phyloP scores from a whole-genome alignment of 164 flowering plant genomes.

The Tetrastigma voinierianum region DNA sequence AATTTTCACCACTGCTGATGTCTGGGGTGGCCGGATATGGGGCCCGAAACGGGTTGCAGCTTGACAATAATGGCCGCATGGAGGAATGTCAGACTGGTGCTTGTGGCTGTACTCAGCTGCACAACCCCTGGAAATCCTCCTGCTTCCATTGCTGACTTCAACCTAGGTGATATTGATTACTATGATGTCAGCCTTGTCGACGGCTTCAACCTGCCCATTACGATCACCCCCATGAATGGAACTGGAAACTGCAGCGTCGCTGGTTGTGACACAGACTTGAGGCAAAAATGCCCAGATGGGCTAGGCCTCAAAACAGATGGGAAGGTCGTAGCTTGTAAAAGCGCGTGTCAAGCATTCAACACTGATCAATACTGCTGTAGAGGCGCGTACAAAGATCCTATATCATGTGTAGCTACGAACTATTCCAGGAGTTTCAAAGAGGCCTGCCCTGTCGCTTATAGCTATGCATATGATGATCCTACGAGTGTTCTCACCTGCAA shows the following conservation, averaged over 20 bases:
- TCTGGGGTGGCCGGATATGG: conserved; percentile 43
- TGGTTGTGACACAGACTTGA: conserved; percentile 39
- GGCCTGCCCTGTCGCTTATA: conserved; percentile 43
- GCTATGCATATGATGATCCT: conserved; percentile 39
- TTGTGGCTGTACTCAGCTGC: conserved; percentile 35
- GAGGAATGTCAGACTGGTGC: conserved; percentile 31
- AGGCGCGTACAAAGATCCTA: conserved; percentile 24
- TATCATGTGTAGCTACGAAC: conserved; percentile 29
- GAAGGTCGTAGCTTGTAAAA: conserved; percentile 26
- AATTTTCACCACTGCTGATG: conserved; percentile 16
- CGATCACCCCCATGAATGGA: conserved; percentile 15
- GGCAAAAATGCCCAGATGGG: conserved; percentile 28
- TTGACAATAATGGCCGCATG: conserved; percentile 26
- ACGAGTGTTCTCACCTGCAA: conserved; percentile 40
- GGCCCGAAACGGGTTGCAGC: conserved; percentile 35
- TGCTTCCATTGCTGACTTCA: conserved; percentile 31
- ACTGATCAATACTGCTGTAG: conserved; percentile 43
- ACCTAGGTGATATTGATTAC: conserved; percentile 20
- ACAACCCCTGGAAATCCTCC: conserved; percentile 29
- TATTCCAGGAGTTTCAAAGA: conserved; percentile 44
- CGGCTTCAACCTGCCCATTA: conserved; percentile 36
- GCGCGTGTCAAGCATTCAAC: conserved; percentile 33
- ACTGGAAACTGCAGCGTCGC: conserved; percentile 34
- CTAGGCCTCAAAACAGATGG: conserved; percentile 23
- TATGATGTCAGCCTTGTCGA: conserved; percentile 39